Evolutionary conservation across 2,329 filamentous ascomycete genomes (phyloP).

Genomic region (Trichoderma gracile): DNA sequence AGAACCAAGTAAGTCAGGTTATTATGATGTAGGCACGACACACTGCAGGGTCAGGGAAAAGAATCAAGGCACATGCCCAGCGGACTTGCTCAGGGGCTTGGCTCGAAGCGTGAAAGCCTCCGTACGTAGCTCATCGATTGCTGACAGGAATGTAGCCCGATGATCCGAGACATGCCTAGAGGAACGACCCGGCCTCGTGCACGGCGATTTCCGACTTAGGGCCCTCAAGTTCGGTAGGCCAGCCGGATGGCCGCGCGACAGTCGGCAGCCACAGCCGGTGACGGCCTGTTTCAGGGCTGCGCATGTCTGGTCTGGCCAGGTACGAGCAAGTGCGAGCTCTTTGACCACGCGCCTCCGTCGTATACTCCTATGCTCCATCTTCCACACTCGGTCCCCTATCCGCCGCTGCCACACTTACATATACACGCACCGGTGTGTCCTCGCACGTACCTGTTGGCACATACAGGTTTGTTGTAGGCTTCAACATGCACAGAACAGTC

Average conservation of each 20-base stretch:
- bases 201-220: conserved; percentile 3
- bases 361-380: neutral
- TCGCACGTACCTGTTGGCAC: neutral
- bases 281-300: neutral
- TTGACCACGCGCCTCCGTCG: neutral
- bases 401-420: neutral
- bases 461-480: neutral
- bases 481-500: neutral
- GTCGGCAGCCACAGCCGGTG: conserved; percentile 18
- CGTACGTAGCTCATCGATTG: neutral
- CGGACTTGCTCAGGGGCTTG: neutral
- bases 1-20: no score
- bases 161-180: conserved; percentile 6
- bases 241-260: conserved; percentile 13
- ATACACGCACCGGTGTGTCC: neutral
- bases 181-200: conserved; percentile 7
- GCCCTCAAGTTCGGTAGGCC: conserved; percentile 16
- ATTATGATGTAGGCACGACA: neutral
- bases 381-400: neutral
- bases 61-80: neutral
- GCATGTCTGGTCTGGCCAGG: neutral
- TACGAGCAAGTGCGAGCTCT: neutral
- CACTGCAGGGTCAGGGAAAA: neutral
- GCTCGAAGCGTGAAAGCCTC: neutral
- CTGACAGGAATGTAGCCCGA: conserved; percentile 20